Evolutionary conservation across 176 grass and related monocot species (phyloP), one percentile per base, ranked within the genome.

Genomic region (Elymus sibiricus): DNA sequence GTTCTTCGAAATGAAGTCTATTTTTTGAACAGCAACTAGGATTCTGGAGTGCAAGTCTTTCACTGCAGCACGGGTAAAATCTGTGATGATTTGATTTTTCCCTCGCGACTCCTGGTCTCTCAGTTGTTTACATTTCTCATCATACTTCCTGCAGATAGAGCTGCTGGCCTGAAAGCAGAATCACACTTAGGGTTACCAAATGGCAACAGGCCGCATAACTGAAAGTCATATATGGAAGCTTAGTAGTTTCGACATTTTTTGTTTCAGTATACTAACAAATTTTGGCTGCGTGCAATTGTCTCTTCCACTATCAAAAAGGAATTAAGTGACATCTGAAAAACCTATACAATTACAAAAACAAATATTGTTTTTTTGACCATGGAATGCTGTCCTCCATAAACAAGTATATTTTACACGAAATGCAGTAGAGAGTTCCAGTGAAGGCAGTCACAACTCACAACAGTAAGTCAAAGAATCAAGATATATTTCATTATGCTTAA

Each of bases 21-120:
- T 95, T 87, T 86, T 92, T 15, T 91, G 90, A 79, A 97, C 88
- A 32, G 87, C 82, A n/a, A 93, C 92, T 25, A 78, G 70, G 81
- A 95, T 84, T 91, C 95, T 94, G 14, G 91, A 95, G 16, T 90
- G 95, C 60, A 98, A 70, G 51, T 93, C 95, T 84, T 95, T 95
- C 43, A 98, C 82, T 22, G 46, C 6, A 42, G 91, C 76, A 85
- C 91, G 85, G 31, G 79, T 98, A 86, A 90, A 91, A 79, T 90
- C 92, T 9, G 88, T 55, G 22, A 62, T 79, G 35, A 83, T 73
- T 59, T 55, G 82, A 27, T 76, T 90, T 64, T 84, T 91, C 68
- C 82, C 87, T 88, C 43, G 88, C 0, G 90, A 97, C 47, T 97
- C 91, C 56, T 88, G 89, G 49, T 88, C 31, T 28, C 87, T 84